These are phyloP conservation scores for Penicillium concentricum DNA, from an alignment of 2,329 filamentous ascomycete genomes.

Conservation along the genomic window DNA sequence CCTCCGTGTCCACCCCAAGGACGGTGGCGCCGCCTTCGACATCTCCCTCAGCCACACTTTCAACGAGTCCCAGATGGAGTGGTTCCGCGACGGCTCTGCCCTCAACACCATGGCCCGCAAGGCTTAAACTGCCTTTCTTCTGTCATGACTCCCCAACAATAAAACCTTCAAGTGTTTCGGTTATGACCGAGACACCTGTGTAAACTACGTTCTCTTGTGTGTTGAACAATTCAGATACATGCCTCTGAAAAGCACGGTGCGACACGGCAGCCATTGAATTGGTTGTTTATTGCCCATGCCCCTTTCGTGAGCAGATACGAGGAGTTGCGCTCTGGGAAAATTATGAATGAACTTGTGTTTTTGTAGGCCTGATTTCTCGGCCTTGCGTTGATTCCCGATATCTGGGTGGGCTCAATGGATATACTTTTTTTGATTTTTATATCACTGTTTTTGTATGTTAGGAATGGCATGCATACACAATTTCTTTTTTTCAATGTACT, in stretches of 20 bases:
- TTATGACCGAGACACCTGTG: conserved; percentile 14
- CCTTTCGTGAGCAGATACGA: conserved; percentile 31
- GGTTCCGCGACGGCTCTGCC: conserved; percentile 98
- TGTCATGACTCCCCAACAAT: conserved; percentile 6
- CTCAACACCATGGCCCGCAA: conserved; percentile 97
- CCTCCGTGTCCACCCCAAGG: conserved; percentile 86
- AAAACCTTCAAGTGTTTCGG: conserved; percentile 8
- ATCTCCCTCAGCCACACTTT: conserved; percentile 89
- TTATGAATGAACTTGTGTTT: conserved; percentile 32
- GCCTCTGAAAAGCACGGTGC: not conserved
- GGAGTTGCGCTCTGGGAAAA: conserved; percentile 37
- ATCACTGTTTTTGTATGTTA: conserved; percentile 34
- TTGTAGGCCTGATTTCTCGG: conserved; percentile 27
- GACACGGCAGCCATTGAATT: not conserved
- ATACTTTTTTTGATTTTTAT: conserved; percentile 36
- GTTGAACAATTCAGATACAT: conserved; percentile 24
- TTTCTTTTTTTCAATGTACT: conserved; percentile 25
- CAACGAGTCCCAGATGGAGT: conserved; percentile 96
- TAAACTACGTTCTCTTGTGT: conserved; percentile 30
- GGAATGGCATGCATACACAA: conserved; percentile 39
- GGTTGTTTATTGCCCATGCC: conserved; percentile 18
- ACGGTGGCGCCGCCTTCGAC: conserved; percentile 72
- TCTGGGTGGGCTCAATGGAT: conserved; percentile 42
- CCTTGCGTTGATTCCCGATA: conserved; percentile 30
- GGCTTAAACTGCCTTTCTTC: conserved; percentile 26